A percentile compares a stretch with the other conserved stretches of the same genome.
Evolutionary conservation across 805 yeast species (phyloP).

Genomic region (Metschnikowia hibisci): DNA sequence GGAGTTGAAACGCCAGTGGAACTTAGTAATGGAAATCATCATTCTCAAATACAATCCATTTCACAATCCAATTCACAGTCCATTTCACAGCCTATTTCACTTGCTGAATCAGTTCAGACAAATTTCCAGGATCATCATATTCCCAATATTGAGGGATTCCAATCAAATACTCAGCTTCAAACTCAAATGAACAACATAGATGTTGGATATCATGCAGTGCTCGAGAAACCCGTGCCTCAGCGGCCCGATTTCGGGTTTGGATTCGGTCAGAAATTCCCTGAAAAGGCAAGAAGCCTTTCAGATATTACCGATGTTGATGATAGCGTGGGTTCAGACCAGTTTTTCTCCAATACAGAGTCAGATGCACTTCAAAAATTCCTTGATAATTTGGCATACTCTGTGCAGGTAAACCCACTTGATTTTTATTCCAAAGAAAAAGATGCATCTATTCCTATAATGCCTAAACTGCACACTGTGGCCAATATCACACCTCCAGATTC

Average conservation of each 20-base stretch:
- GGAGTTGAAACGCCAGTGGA: neutral
- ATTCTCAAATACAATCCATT: neutral
- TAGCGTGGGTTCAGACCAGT: slow-evolving; percentile 16
- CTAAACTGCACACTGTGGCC: neutral
- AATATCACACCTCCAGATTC: slow-evolving; percentile 19
- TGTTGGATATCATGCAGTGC: neutral
- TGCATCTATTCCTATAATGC: slow-evolving; percentile 4
- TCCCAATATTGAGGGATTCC: neutral
- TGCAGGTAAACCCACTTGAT: slow-evolving; percentile 27
- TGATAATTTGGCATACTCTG: slow-evolving; percentile 36
- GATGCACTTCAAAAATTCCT: slow-evolving; percentile 35
- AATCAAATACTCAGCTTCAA: neutral
- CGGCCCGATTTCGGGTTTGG: neutral
- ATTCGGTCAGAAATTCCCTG: neutral
- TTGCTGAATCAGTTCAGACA: neutral
- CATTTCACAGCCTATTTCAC: too few species aligned
- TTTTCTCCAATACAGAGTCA: slow-evolving; percentile 19
- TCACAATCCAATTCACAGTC: too few species aligned
- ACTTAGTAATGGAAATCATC: too few species aligned
- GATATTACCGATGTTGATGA: slow-evolving; percentile 2
- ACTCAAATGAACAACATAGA: neutral
- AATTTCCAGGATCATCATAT: neutral
- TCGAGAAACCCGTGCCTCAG: too few species aligned
- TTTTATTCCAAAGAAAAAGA: slow-evolving; percentile 19
- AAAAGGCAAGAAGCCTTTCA: neutral